Percentiles rank a stretch among this genome's conserved stretches.
These are phyloP conservation scores for Escallonia herrerae DNA, from an alignment of 129 eudicot genomes.

Conservation along the genomic window DNA sequence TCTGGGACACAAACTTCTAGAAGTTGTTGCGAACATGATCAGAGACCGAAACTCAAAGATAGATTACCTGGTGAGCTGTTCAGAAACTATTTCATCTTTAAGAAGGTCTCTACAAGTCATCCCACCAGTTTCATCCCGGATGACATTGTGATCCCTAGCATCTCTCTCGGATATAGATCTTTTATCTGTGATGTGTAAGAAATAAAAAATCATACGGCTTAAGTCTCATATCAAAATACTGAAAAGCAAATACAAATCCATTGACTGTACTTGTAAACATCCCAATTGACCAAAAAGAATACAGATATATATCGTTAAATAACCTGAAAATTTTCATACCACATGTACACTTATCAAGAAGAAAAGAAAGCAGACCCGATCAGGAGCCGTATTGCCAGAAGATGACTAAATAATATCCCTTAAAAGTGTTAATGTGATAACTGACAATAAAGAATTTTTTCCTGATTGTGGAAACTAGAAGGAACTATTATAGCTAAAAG, in stretches of 20 bases:
- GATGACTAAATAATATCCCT: too few relatives aligned
- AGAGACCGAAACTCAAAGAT: neutral
- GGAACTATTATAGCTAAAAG: too few relatives aligned
- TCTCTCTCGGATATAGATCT: slow-evolving; percentile 14
- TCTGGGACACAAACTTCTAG: neutral
- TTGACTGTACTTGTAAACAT: neutral
- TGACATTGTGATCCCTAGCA: slow-evolving; percentile 8
- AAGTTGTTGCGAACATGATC: neutral
- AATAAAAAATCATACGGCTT: neutral
- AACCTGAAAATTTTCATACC: neutral
- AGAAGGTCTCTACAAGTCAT: slow-evolving; percentile 38
- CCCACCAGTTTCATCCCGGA: slow-evolving; percentile 15
- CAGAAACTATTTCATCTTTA: slow-evolving; percentile 83
- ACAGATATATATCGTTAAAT: neutral
- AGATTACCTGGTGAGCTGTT: slow-evolving; percentile 79
- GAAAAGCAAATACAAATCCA: neutral
- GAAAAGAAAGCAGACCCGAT: too few relatives aligned
- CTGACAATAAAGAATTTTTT: too few relatives aligned
- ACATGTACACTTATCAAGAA: neutral
- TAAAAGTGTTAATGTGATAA: too few relatives aligned
- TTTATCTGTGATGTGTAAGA: slow-evolving; percentile 15
- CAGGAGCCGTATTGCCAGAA: too few relatives aligned
- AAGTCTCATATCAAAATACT: neutral
- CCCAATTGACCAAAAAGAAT: neutral
- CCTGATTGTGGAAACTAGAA: too few relatives aligned